These are phyloP conservation scores for Fusarium sp. DNA, from an alignment of 2,329 filamentous ascomycete species.

Conservation along the genomic window DNA sequence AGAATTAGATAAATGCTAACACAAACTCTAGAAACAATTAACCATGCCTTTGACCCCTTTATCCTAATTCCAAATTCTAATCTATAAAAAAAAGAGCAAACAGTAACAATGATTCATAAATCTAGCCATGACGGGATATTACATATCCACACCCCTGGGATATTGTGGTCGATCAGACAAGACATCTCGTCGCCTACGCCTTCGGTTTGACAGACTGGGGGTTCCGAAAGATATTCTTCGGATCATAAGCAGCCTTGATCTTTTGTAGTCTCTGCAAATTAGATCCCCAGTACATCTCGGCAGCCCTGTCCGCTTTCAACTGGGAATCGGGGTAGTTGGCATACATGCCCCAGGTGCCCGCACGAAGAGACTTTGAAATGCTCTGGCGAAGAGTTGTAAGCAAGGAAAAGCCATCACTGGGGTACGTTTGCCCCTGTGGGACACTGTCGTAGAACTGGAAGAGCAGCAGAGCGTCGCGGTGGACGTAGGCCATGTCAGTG, in stretches of 20 bases:
- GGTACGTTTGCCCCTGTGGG: slow-evolving; percentile 40
- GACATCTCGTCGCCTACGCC: background rate
- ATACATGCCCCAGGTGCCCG: slow-evolving; percentile 52
- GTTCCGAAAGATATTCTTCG: slow-evolving; percentile 52
- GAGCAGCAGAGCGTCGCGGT: slow-evolving; percentile 59
- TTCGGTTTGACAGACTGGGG: slow-evolving; percentile 46
- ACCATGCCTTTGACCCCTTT: background rate
- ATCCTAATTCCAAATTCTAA: background rate
- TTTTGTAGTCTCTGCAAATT: slow-evolving; percentile 47
- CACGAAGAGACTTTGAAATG: slow-evolving; percentile 42
- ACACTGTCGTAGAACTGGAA: slow-evolving; percentile 61
- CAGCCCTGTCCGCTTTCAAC: slow-evolving; percentile 47
- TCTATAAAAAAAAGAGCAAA: background rate
- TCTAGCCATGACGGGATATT: background rate
- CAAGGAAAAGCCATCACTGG: slow-evolving; percentile 47
- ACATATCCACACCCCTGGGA: background rate
- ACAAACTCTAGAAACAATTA: background rate
- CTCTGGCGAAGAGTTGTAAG: slow-evolving; percentile 49
- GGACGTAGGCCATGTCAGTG: slow-evolving; percentile 50
- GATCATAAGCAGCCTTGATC: slow-evolving; percentile 51
- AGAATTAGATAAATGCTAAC: background rate
- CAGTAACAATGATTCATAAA: background rate
- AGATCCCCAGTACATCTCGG: slow-evolving; percentile 51
- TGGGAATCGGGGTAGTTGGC: slow-evolving; percentile 55
- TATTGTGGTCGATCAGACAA: background rate